Base-by-base conservation (phyloP, 805 yeast species). In the Candida insectalens region DNA sequence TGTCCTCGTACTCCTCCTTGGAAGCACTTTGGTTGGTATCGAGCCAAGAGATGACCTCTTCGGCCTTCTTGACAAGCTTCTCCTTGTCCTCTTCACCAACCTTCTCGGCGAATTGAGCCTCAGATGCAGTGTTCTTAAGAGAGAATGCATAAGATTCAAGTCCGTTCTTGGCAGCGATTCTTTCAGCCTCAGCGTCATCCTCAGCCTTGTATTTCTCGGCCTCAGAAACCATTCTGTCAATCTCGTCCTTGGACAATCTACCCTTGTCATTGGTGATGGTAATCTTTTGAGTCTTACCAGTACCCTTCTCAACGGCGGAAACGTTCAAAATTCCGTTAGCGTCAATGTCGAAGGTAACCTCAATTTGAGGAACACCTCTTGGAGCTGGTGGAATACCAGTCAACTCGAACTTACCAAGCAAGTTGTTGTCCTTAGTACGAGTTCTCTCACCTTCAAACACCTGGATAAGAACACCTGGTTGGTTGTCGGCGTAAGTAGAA, bases 251-350 rank as follows among this genome's bases (percentile, higher is more conserved):
- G 45, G 96, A 84, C 58, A 88, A 74, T 76, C 96, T 87, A 67
- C 97, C 97, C 74, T 88, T 89, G 65, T 88, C 96, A 71, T 88
- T 89, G 66, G 96, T 88, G 66, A 88, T 89, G 62, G 96, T 88
- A 59, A 88, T 89, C 79, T 89, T 81, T 71, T 81, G 85, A 51
- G 95, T 68, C 75, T 88, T 89, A 72, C 96, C 97, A 46, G 96
- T 89, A 70, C 96, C 95, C 77, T 89, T 88, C 73, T 88, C 97
- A 50, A 87, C 72, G 40, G 96, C 96, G 49, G 94, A 80, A 38
- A 88, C 96, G 65, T 88, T 88, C 67, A 88, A 71, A 67, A 88
- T 88, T 72, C 96, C 96, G 65, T 88, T 88, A 47, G 96, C 96
- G 64, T 88, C 96, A 55, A 88, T 71, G 63, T 88, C 96, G 59